phyloP scores from a whole-genome alignment of 345 rosid genomes.

The Camelina sativa region DNA sequence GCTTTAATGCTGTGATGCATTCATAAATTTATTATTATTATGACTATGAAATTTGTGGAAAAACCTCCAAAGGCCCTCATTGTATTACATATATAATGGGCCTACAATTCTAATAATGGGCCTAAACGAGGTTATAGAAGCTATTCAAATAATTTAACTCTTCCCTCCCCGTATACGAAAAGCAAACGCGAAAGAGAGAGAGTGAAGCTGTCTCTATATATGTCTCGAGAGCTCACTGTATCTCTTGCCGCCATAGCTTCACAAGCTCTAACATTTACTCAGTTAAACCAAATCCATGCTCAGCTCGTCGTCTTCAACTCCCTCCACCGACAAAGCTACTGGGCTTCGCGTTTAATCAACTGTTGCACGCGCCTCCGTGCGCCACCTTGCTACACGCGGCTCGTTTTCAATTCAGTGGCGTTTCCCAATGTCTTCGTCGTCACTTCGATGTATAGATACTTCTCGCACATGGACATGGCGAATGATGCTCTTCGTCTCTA shows the following conservation, averaged over 20 bases:
- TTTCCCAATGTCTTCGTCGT: conserved; percentile 34
- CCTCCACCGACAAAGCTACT: conserved; percentile 44
- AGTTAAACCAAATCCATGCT: conserved; percentile 48
- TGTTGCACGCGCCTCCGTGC: conserved; percentile 47
- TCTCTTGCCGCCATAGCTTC: conserved; percentile 32
- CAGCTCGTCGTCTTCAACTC: conserved; percentile 45
- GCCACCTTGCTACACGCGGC: conserved; percentile 38
- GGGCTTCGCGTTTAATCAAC: conserved; percentile 42
- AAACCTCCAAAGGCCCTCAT: too few species aligned
- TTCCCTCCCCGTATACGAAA: background rate
- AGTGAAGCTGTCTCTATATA: conserved; percentile 5
- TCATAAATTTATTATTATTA: too few species aligned
- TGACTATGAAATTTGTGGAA: too few species aligned
- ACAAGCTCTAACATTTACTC: conserved; percentile 26
- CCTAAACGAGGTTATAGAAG: background rate
- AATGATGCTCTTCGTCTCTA: conserved; percentile 39
- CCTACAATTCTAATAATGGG: background rate
- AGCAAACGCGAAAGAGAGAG: background rate
- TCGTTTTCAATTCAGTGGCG: conserved; percentile 32
- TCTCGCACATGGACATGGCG: conserved; percentile 34
- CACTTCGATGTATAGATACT: conserved; percentile 42
- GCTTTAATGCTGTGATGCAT: too few species aligned
- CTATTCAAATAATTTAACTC: background rate
- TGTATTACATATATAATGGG: background rate
- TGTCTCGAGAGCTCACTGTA: conserved; percentile 38